Percentiles rank a stretch among this genome's conserved stretches.
Evolutionary conservation across 306 rosid species (phyloP).

Genomic region (Neltuma alba): DNA sequence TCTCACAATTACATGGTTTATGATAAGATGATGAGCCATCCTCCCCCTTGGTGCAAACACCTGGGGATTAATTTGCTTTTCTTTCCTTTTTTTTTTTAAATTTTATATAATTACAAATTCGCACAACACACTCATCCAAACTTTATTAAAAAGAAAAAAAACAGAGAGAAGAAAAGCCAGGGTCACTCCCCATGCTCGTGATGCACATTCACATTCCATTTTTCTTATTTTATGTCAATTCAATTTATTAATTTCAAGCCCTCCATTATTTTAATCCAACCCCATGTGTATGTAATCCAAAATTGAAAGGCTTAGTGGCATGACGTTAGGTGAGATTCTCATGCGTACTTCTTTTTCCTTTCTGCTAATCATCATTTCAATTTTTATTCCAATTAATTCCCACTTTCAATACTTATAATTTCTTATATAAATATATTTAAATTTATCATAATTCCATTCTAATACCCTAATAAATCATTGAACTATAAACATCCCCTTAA

Average conservation of each 20-base stretch:
- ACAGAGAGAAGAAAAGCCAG: neutral
- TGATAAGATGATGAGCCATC: no score
- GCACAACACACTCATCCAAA: neutral
- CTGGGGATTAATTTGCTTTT: no score
- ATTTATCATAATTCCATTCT: neutral
- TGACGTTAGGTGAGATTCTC: conserved; percentile 35
- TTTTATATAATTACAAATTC: no score
- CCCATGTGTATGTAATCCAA: neutral
- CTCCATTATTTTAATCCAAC: neutral
- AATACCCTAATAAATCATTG: neutral
- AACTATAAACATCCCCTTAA: neutral
- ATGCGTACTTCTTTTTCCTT: conserved; percentile 26
- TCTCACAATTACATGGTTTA: no score
- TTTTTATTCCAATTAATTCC: neutral
- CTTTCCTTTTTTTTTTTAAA: no score
- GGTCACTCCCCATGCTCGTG: neutral
- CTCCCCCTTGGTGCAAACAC: no score
- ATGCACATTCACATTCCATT: neutral
- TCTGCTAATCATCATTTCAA: conserved; percentile 24
- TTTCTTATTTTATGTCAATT: neutral
- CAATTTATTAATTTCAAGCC: neutral
- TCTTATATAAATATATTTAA: neutral
- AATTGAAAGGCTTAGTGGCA: neutral
- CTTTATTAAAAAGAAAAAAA: neutral
- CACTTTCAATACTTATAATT: neutral